Percentiles rank a stretch among this genome's conserved stretches.
phyloP scores from a whole-genome alignment of 257 asterid species.

The Penstemon davidsonii region DNA sequence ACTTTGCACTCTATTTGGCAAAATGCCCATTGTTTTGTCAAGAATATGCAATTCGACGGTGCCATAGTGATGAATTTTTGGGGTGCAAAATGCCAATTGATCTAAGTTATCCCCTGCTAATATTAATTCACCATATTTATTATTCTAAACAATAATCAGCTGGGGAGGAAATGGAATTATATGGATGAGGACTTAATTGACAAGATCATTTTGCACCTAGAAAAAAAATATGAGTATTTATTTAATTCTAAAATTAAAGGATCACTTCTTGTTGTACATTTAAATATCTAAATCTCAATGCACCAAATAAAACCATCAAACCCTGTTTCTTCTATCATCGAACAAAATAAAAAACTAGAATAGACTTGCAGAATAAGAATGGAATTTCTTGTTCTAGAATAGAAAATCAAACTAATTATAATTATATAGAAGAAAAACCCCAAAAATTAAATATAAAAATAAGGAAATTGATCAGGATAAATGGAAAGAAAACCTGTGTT shows the following conservation, averaged over 20 bases:
- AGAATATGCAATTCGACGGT: no score
- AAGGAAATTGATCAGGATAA: not conserved
- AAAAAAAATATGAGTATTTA: not conserved
- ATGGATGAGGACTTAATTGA: not conserved
- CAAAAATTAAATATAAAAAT: not conserved
- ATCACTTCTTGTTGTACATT: no score
- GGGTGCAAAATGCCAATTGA: not conserved
- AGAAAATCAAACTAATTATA: not conserved
- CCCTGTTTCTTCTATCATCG: not conserved
- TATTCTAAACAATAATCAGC: constrained; percentile 6
- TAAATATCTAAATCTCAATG: no score
- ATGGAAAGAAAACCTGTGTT: constrained; percentile 54
- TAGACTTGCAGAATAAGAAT: not conserved
- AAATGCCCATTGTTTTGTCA: no score
- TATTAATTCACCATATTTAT: not conserved
- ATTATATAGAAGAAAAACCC: not conserved
- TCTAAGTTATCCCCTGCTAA: not conserved
- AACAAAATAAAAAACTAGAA: not conserved
- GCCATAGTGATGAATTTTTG: no score
- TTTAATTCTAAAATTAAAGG: not conserved
- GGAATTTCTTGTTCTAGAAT: not conserved
- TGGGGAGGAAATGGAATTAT: not conserved
- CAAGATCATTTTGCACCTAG: not conserved
- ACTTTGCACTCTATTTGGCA: no score
- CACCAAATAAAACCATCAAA: not conserved